A percentile compares a stretch with the other conserved stretches of the same genome.
phyloP scores from a whole-genome alignment of 2,329 filamentous ascomycete genomes.

The Apiospora aurea region DNA sequence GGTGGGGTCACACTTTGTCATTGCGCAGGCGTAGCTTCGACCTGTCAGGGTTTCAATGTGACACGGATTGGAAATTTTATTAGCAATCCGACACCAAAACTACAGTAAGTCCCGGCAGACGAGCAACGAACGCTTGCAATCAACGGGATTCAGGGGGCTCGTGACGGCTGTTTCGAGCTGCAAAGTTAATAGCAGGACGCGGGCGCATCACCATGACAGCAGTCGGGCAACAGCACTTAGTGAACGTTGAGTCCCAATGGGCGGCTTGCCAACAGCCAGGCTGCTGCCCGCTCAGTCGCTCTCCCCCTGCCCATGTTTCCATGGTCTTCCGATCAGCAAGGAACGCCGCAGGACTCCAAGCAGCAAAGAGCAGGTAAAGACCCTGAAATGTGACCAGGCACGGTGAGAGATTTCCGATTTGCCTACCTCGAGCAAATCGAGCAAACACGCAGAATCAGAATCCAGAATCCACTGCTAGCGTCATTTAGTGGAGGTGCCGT shows the following conservation, averaged over 20 bases:
- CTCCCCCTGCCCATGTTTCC: neutral
- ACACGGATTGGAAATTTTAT: neutral
- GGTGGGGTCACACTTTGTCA: conserved; percentile 22
- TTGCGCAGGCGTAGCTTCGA: conserved; percentile 3
- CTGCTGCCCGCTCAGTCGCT: neutral
- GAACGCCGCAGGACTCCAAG: neutral
- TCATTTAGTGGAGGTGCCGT: conserved; percentile 23
- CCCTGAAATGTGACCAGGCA: neutral
- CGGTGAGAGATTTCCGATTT: conserved; percentile 8
- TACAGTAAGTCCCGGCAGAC: neutral
- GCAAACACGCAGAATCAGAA: conserved; percentile 6
- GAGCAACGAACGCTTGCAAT: neutral
- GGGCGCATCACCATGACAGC: neutral
- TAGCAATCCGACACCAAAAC: neutral
- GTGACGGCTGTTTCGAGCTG: conserved; percentile 5
- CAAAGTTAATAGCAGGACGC: neutral
- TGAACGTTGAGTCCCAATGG: neutral
- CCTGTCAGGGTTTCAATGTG: conserved; percentile 18
- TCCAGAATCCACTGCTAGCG: conserved; percentile 23
- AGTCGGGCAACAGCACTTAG: neutral
- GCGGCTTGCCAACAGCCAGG: neutral
- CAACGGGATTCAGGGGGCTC: neutral
- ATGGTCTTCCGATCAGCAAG: neutral
- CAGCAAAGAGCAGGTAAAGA: conserved; percentile 7
- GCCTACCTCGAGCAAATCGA: neutral